Base-by-base conservation (phyloP, 345 rosid species). In the Aquilaria yunnanensis region DNA sequence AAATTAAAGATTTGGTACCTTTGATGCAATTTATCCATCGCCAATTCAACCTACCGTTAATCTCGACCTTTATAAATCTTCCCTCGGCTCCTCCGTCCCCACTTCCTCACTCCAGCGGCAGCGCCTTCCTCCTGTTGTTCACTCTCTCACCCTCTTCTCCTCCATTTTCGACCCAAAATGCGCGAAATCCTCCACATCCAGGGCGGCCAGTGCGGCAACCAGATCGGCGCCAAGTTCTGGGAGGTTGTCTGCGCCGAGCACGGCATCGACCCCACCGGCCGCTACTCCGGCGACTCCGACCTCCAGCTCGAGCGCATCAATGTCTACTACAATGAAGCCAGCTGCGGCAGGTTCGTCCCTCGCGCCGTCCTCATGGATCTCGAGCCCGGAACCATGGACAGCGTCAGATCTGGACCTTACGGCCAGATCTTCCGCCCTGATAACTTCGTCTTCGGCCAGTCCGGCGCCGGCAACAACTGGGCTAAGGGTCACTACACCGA, bases 401-500 rank as follows among this genome's bases (percentile, higher is more conserved):
- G 78, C 60, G 10, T 77, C 61, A 62, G 74, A 51, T 54, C 75
- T 2, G 72, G 77, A 30, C 67, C 75, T 3, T 67, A 60, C n/a
- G 75, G 77, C 8, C 72, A 66, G 70, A 76, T 79, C 58, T 75
- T 79, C 37, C 62, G 83, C 58, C 80, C 83, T 0, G 80, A 79
- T 33, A 79, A 75, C 69, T 79, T 79, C 1, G 75, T 75, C 56
- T 79, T 75, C 31, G 80, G 83, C 3, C 75, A 79, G 63, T 75
- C 83, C 33, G 83, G 83, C 12, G 83, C 83, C 3, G 80, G 80
- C 14, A 79, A 79, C 69, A 79, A 79, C 66, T 79, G 83, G 78
- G 80, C 80, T 33, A 73, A 79, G 62, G 80, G 81, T 1, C 81
- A 67, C 55, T 74, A 78, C 56, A 78, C 79, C 5, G 74, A 78